A percentile compares a stretch with the other conserved stretches of the same genome.
These are phyloP conservation scores for Paramecium sexaurelia DNA, from an alignment of 73 alveolate species.

Conservation along the genomic window DNA sequence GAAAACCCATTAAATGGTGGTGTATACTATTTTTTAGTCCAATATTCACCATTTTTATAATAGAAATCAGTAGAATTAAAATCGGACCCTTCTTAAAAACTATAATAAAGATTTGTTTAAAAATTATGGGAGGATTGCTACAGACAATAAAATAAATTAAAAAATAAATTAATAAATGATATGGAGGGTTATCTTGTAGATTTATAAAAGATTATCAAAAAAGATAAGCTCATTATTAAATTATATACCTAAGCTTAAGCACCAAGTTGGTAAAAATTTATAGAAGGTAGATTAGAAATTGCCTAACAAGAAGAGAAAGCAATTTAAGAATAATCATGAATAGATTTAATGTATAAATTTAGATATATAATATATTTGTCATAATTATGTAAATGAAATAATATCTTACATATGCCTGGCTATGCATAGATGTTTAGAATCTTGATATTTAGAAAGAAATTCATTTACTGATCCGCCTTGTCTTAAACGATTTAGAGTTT, in stretches of 20 bases:
- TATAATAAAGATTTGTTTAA: constrained; percentile 6
- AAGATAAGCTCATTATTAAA: not conserved
- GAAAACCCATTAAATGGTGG: not conserved
- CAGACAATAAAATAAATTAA: not conserved
- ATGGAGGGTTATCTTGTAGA: not conserved
- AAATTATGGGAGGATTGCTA: constrained; percentile 21
- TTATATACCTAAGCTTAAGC: not conserved
- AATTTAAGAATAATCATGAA: not conserved
- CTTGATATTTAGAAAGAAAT: constrained; percentile 34
- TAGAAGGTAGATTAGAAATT: not conserved
- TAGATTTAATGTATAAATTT: not conserved
- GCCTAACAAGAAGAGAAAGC: constrained; percentile 6
- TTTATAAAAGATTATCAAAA: not conserved
- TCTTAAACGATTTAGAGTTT: not conserved
- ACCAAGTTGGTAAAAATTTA: not conserved
- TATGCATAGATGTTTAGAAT: not conserved
- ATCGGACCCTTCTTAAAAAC: not conserved
- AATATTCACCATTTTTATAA: not conserved
- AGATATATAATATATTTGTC: not conserved
- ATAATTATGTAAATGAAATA: not conserved
- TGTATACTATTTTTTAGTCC: not conserved
- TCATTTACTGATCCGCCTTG: constrained; percentile 12
- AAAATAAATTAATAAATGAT: not conserved
- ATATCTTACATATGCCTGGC: constrained; percentile 14
- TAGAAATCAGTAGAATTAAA: not conserved